These are phyloP conservation scores for Theobroma cacao DNA, from an alignment of 345 rosid species.

Conservation along the genomic window DNA sequence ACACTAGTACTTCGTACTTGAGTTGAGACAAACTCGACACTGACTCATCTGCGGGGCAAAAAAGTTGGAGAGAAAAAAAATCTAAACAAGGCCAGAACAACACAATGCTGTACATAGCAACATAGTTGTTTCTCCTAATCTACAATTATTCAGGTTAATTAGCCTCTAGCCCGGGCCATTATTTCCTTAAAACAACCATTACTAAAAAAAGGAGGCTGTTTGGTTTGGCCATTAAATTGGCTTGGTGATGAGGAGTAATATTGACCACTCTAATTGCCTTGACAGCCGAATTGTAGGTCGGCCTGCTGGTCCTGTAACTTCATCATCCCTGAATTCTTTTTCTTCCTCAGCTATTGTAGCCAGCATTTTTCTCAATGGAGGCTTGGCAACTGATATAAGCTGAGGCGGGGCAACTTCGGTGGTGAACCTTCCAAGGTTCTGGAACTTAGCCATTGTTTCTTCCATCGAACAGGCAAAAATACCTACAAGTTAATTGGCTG, in stretches of 20 bases:
- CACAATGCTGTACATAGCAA: not conserved
- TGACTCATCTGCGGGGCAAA: not conserved
- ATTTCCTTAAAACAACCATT: not conserved
- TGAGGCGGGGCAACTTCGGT: constrained; percentile 50
- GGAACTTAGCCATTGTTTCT: constrained; percentile 20
- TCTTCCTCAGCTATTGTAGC: constrained; percentile 52
- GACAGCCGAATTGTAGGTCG: not conserved
- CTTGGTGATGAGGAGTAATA: not conserved
- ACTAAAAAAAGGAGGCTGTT: not conserved
- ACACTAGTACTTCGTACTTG: not conserved
- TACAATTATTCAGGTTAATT: constrained; percentile 1
- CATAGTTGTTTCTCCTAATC: not conserved
- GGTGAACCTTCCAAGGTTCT: constrained; percentile 26
- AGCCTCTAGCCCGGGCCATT: not conserved
- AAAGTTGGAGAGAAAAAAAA: not conserved
- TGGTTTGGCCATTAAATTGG: not conserved
- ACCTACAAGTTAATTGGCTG: not conserved
- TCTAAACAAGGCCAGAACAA: constrained; percentile 16
- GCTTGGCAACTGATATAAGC: constrained; percentile 34
- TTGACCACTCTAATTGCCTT: not conserved
- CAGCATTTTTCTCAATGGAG: constrained; percentile 38
- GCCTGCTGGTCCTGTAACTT: not conserved
- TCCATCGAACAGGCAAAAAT: constrained; percentile 3
- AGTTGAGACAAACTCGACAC: not conserved
- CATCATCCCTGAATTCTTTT: constrained; percentile 14